Conservation (phyloP, 148 eudicot genomes). For the Camellia granthamiana region DNA sequence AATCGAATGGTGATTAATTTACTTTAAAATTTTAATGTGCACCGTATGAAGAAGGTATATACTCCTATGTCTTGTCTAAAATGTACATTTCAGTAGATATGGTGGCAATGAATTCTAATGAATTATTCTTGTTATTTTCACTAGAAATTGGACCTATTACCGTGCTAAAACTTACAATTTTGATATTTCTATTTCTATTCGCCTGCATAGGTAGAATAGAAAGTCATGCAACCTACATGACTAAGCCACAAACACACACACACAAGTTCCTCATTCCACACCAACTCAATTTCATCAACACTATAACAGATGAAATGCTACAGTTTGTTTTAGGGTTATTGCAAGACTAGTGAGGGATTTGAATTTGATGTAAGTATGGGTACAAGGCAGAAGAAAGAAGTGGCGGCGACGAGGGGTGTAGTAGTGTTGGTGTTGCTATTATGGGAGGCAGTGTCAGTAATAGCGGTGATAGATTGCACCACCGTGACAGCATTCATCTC, state of each 20-base stretch:
- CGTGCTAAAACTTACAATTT: slow-evolving; percentile 53
- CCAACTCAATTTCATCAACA: slow-evolving; percentile 32
- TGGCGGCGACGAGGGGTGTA: background rate
- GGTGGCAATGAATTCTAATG: too few relatives aligned
- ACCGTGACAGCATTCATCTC: slow-evolving; percentile 62
- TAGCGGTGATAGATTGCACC: slow-evolving; percentile 44
- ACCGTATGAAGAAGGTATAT: too few relatives aligned
- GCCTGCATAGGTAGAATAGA: background rate
- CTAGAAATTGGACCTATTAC: slow-evolving; percentile 56
- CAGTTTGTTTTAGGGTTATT: too few relatives aligned
- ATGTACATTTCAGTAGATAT: too few relatives aligned
- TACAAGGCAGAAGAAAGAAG: background rate
- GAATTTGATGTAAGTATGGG: background rate
- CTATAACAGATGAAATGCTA: background rate
- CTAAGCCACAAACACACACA: background rate
- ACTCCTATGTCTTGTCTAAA: too few relatives aligned
- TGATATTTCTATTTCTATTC: background rate
- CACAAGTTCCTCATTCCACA: slow-evolving; percentile 29
- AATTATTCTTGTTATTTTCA: too few relatives aligned
- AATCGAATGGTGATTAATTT: too few relatives aligned
- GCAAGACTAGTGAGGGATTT: too few relatives aligned
- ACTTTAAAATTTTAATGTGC: too few relatives aligned
- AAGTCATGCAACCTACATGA: slow-evolving; percentile 33
- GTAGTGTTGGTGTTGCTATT: slow-evolving; percentile 6
- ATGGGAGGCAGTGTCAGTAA: slow-evolving; percentile 6